These are phyloP conservation scores for Clonostachys rhizophaga DNA, from an alignment of 2,329 filamentous ascomycete genomes.

Conservation along the genomic window DNA sequence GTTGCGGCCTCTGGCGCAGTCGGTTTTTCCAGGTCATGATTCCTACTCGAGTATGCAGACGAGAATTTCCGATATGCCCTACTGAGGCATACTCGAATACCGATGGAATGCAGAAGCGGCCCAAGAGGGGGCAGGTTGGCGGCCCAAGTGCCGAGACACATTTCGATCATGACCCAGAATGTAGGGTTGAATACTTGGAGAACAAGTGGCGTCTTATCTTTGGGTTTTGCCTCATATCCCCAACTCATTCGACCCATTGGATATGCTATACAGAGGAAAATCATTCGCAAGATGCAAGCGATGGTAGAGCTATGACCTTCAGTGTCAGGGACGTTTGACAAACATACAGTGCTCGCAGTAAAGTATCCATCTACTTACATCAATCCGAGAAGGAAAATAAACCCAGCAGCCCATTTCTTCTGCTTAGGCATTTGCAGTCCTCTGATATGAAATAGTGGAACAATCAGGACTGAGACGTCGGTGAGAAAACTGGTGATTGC, in stretches of 20 bases:
- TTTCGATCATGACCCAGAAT: slow-evolving; percentile 7
- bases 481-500: slow-evolving; percentile 6
- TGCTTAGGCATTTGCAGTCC: slow-evolving; percentile 5
- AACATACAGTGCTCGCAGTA: neutral
- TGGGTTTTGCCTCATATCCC: slow-evolving; percentile 1
- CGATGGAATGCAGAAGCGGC: slow-evolving; percentile 1
- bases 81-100: neutral
- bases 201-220: slow-evolving; percentile 2
- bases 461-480: slow-evolving; percentile 2
- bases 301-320: slow-evolving; percentile 1
- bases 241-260: slow-evolving; percentile 4
- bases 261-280: slow-evolving; percentile 4
- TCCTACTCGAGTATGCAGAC: neutral
- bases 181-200: slow-evolving; percentile 5
- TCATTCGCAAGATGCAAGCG: slow-evolving; percentile 4
- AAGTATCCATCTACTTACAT: slow-evolving; percentile 1
- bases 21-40: neutral
- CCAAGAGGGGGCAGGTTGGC: slow-evolving; percentile 4
- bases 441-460: slow-evolving; percentile 2
- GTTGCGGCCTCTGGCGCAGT: too few species aligned
- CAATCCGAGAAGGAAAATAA: slow-evolving; percentile 3
- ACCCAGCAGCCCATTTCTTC: slow-evolving; percentile 3
- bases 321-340: neutral
- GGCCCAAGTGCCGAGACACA: slow-evolving; percentile 4
- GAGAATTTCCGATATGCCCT: neutral